These are phyloP conservation scores for Talaromyces sp. DNA, from an alignment of 2,329 filamentous ascomycete species.

Conservation along the genomic window DNA sequence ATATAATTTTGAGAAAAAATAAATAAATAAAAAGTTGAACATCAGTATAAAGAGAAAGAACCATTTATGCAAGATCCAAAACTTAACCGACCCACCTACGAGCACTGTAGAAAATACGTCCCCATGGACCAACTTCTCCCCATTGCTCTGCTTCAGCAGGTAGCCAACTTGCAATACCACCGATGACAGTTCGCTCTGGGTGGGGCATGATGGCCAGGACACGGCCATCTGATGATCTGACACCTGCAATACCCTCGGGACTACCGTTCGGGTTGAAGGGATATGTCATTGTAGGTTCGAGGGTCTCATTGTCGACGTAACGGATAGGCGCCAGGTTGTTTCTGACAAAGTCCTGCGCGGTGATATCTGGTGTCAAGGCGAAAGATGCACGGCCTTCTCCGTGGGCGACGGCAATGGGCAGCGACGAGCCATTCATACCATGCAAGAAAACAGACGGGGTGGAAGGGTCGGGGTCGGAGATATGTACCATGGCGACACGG, in stretches of 20 bases:
- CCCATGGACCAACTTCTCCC: conserved; percentile 82
- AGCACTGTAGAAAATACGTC: conserved; percentile 79
- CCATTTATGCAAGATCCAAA: not conserved
- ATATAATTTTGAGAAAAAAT: not conserved
- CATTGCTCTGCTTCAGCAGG: conserved; percentile 61
- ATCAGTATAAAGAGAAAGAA: too few relatives aligned
- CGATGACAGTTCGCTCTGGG: conserved; percentile 81
- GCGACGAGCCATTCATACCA: conserved; percentile 74
- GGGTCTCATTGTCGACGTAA: conserved; percentile 76
- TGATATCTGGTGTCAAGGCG: conserved; percentile 43
- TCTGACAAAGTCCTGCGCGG: conserved; percentile 50
- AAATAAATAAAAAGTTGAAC: not conserved
- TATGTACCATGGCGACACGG: conserved; percentile 77
- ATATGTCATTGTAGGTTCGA: conserved; percentile 70
- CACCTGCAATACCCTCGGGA: conserved; percentile 73
- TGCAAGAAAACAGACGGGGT: conserved; percentile 76
- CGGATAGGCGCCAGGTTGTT: conserved; percentile 69
- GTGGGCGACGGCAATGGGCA: conserved; percentile 86
- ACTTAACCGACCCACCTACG: conserved; percentile 71
- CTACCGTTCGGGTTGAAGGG: conserved; percentile 88
- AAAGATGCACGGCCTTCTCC: conserved; percentile 83
- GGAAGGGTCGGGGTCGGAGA: conserved; percentile 57
- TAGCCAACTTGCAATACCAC: conserved; percentile 70
- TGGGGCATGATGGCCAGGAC: conserved; percentile 91
- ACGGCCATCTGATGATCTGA: conserved; percentile 70